phyloP scores from a whole-genome alignment of 768 basidiomycete species.

The Termitomyces sp. region DNA sequence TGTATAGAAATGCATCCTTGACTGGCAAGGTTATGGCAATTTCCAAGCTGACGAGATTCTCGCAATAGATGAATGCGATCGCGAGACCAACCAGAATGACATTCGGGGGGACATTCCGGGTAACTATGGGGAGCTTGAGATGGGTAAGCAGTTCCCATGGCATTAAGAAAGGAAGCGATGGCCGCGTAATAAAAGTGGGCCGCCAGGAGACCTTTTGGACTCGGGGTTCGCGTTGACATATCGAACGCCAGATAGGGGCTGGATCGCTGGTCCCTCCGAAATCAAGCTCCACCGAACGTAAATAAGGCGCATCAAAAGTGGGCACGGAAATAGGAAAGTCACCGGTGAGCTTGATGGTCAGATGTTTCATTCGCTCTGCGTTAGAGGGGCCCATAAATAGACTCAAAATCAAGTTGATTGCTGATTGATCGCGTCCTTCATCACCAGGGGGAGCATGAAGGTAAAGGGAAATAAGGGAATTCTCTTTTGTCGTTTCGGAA shows the following conservation, averaged over 20 bases:
- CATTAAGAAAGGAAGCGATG: background rate
- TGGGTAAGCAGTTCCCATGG: slow-evolving; percentile 9
- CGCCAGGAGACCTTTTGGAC: slow-evolving; percentile 1
- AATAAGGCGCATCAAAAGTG: background rate
- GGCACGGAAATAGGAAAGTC: background rate
- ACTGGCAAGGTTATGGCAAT: background rate
- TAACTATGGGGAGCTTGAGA: background rate
- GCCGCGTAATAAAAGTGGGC: background rate
- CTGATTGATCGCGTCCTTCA: background rate
- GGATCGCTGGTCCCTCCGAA: background rate
- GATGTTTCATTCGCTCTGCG: background rate
- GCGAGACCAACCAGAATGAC: background rate
- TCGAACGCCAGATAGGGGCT: background rate
- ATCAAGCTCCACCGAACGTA: background rate
- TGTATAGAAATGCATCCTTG: background rate
- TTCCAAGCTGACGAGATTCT: slow-evolving; percentile 6
- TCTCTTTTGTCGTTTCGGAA: background rate
- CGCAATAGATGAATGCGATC: slow-evolving; percentile 1
- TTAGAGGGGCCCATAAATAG: background rate
- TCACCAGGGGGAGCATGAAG: background rate
- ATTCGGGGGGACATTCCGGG: background rate
- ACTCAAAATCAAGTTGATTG: background rate
- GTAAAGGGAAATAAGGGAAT: slow-evolving; percentile 1
- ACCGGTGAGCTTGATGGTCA: background rate
- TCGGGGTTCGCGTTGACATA: background rate